These are phyloP conservation scores for Darksidea phi DNA, from an alignment of 495 filamentous ascomycete species.

Conservation along the genomic window DNA sequence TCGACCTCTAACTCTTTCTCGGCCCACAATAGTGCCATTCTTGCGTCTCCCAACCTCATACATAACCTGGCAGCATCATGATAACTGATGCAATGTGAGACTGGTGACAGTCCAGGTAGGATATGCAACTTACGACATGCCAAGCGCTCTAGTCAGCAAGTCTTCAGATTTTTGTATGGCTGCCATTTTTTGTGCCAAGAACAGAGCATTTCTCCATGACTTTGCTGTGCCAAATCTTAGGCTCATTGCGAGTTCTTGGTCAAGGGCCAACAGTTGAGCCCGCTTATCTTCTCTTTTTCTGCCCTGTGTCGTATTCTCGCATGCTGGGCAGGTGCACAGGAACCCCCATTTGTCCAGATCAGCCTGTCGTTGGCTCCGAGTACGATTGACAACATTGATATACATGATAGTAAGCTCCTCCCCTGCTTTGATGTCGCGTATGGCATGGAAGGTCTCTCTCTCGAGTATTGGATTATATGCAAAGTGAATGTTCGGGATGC, in stretches of 20 bases:
- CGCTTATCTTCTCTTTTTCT: neutral
- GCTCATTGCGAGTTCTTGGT: constrained; percentile 1
- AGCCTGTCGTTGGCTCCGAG: constrained; percentile 1
- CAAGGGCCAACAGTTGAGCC: neutral
- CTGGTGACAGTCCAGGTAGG: too few species aligned
- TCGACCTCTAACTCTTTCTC: constrained; percentile 8
- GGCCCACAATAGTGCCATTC: constrained; percentile 4
- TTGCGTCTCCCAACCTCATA: neutral
- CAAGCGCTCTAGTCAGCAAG: too few species aligned
- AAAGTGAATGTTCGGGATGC: constrained; percentile 35
- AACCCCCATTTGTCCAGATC: constrained; percentile 15
- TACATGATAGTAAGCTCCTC: constrained; percentile 36
- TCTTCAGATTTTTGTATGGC: neutral
- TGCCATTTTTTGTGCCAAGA: neutral
- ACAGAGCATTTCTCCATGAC: too few species aligned
- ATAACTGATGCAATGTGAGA: too few species aligned
- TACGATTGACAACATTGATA: constrained; percentile 10
- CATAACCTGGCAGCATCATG: constrained; percentile 3
- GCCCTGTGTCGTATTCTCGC: constrained; percentile 1
- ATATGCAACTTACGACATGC: too few species aligned
- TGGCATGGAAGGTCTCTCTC: constrained; percentile 29
- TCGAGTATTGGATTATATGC: constrained; percentile 21
- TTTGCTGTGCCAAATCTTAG: too few species aligned
- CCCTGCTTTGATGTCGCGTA: constrained; percentile 25
- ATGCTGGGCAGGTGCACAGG: constrained; percentile 8